Percentiles rank a stretch among this genome's conserved stretches.
Evolutionary conservation across 2,329 filamentous ascomycete genomes (phyloP).

Genomic region (Colletotrichum sp.): DNA sequence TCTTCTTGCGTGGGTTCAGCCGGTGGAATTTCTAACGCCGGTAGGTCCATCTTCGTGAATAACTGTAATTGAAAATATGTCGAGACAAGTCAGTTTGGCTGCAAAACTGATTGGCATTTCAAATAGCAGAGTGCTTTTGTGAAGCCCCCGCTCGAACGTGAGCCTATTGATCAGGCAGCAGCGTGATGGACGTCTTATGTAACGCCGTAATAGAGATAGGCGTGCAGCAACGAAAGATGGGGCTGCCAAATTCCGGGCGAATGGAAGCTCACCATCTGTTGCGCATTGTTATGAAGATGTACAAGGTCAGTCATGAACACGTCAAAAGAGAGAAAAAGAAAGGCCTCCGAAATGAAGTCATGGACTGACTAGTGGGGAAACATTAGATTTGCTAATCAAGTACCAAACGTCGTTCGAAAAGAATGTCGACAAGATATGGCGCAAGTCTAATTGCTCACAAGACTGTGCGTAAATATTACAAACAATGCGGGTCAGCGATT

Average conservation of each 20-base stretch:
- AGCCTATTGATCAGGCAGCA: background rate
- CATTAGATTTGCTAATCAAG: background rate
- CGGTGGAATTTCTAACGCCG: background rate
- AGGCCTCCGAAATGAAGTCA: background rate
- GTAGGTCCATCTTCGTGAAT: background rate
- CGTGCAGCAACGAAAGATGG: background rate
- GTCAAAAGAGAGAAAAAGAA: background rate
- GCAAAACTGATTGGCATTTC: background rate
- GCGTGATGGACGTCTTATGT: background rate
- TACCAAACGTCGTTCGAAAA: accelerated
- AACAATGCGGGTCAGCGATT: background rate
- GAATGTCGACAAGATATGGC: background rate
- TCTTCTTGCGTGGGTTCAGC: background rate
- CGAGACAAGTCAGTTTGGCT: background rate
- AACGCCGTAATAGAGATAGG: background rate
- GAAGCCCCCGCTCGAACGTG: background rate
- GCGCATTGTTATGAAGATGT: background rate
- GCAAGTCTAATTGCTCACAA: background rate
- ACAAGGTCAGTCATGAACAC: background rate
- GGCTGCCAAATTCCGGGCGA: background rate
- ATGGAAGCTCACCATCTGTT: background rate
- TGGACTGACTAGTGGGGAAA: too few species aligned
- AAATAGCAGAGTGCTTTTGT: background rate
- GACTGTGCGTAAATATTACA: background rate
- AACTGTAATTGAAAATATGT: accelerated